Evolutionary conservation across 2,329 filamentous ascomycete genomes (phyloP).

Genomic region (Fusarium fujikuroi): DNA sequence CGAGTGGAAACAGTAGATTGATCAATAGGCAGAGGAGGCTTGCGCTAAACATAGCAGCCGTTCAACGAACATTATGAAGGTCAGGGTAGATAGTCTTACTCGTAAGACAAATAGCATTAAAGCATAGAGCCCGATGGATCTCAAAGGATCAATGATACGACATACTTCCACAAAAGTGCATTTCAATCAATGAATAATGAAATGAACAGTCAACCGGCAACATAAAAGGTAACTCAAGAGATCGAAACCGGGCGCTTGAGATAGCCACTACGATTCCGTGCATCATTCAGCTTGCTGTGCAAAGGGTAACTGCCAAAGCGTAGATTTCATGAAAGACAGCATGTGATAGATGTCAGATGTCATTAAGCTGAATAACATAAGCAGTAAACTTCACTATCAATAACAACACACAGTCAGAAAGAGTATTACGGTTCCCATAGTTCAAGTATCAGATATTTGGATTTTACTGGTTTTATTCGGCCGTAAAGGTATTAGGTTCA

Average conservation of each 20-base stretch:
- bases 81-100: not conserved
- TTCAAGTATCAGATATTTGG: not conserved
- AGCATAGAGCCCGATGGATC: not conserved
- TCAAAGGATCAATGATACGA: too few relatives aligned
- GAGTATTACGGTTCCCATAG: not conserved
- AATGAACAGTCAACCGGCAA: not conserved
- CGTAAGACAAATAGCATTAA: not conserved
- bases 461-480: not conserved
- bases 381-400: not conserved
- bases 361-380: not conserved
- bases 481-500: slow-evolving; percentile 15
- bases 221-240: fast-evolving
- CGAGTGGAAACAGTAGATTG: not conserved
- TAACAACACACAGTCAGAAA: too few relatives aligned
- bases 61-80: not conserved
- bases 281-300: fast-evolving
- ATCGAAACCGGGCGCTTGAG: not conserved
- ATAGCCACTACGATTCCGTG: too few relatives aligned
- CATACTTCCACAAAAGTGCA: not conserved
- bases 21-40: not conserved
- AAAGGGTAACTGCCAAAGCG: fast-evolving
- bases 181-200: not conserved
- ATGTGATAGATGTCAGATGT: fast-evolving
- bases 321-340: fast-evolving
- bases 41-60: not conserved